Evolutionary conservation across 768 basidiomycete species (phyloP), one percentile per base, ranked within the genome.

Genomic region (Chiua virens): DNA sequence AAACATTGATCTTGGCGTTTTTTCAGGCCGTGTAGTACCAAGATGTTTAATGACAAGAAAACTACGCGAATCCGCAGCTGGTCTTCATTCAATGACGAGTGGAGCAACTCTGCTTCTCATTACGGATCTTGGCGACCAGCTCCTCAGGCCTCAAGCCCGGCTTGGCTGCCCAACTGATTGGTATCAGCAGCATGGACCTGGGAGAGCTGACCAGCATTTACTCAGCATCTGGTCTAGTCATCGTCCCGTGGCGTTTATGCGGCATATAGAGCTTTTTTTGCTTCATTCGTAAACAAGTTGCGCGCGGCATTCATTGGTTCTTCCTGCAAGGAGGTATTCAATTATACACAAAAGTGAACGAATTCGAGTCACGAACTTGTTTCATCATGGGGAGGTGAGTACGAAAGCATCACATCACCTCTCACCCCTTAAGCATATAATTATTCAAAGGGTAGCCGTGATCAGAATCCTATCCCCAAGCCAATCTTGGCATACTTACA

Each of bases 231-330:
- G 30, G 30, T 9, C 21, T 41, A 41, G 15, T 36, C 21, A 5
- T 50, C 25, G 40, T 48, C 28, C 38, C 21, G 54, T 57, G 67
- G 67, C 17, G 57, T 60, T 67, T 67, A 34, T 60, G 65, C 67
- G 65, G 65, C 23, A 1, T 35, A 34, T 21, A 17, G 10, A 34
- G 34, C 34, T 34, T 18, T 44, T 51, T 54, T 46, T 28, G n/a
- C 47, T 44, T 44, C 32, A 45, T 20, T 41, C 37, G 18, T 30
- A 11, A 27, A 15, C 22, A 44, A n/a, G 4, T 23, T 44, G 7
- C 27, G 3, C 23, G 13, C 13, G 15, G 11, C 18, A 30, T 35
- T 30, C 38, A 37, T 50, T 47, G 47, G 36, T 22, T 44, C 25
- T 42, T 23, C n/a, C n/a, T 25, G 3, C 37, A 40, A n/a, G 21